Evolutionary conservation across 2,329 filamentous ascomycete genomes (phyloP), one percentile per base, ranked within the genome.

Genomic region (Emmonsiellopsis sp.): DNA sequence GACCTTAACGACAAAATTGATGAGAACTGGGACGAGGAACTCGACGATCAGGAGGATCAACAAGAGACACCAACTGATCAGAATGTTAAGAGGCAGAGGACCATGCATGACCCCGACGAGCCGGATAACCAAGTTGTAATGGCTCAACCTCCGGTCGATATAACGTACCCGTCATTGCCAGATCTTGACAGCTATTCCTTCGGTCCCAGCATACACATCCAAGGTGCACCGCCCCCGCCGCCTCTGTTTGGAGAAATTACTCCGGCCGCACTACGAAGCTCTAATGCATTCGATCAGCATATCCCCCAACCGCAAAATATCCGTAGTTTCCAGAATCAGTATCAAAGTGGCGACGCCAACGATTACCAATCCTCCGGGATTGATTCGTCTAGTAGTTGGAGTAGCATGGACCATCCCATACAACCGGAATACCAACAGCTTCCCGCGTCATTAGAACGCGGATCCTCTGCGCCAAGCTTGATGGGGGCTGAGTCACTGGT

Each of bases 161-260:
- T 75, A 42, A 63, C 52, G 10, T 76, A 75, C 57, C 73, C 73
- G 32, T 70, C 66, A n/a, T 65, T 76, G 20, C 72, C 73, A 1
- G 61, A 65, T 30, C 61, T 71, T 13, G 66, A 68, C 43, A 71
- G 68, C 51, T 67, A 70, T 37, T 57, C 65, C 43, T 61, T 66
- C 15, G 54, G 59, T 10, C 64, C 55, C 10, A 55, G 51, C 32
- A 32, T 53, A 47, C 38, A 55, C 15, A n/a, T 50, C 20, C 53
- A 56, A 52, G 30, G n/a, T 42, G 11, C 63, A 37, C 57, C 65
- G 32, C 56, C 46, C 15, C 47, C 42, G 10, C 51, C 48, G 31
- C 78, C 77, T 49, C 69, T 85, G 5, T 85, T 84, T 62, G 82
- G 82, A 10, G 82, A 85, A 63, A 80, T 85, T 57, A 77, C 76